Conservation (phyloP, 2,329 filamentous ascomycete genomes). For the Ustilaginoidea virens region DNA sequence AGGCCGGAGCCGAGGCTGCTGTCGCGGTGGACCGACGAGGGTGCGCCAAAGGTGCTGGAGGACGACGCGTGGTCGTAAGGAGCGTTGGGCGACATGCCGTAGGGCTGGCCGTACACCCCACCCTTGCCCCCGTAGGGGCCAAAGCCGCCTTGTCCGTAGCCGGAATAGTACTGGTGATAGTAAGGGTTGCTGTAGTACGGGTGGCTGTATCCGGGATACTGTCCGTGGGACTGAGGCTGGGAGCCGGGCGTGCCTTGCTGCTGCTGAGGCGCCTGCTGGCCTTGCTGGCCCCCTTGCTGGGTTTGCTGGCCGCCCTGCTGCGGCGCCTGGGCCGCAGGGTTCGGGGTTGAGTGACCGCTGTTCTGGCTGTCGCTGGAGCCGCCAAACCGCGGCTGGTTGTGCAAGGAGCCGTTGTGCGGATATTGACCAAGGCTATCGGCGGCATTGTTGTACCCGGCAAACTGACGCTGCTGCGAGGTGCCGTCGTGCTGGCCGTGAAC, state of each 20-base stretch:
- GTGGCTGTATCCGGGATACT: conserved; percentile 38
- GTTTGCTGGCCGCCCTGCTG: conserved; percentile 27
- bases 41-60: conserved; percentile 34
- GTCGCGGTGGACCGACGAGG: conserved; percentile 37
- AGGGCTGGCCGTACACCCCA: conserved; percentile 39
- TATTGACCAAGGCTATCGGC: conserved; percentile 51
- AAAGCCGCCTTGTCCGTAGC: conserved; percentile 34
- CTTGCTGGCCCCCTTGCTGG: conserved; percentile 18
- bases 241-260: conserved; percentile 23
- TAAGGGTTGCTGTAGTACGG: conserved; percentile 48
- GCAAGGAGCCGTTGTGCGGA: conserved; percentile 49
- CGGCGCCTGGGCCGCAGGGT: conserved; percentile 49
- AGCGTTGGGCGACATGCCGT: conserved; percentile 38
- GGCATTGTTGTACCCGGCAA: conserved; percentile 58
- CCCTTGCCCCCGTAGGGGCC: conserved; percentile 39
- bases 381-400: conserved; percentile 44
- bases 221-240: conserved; percentile 28
- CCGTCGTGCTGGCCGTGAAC: conserved; percentile 60
- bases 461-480: conserved; percentile 56
- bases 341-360: conserved; percentile 83
- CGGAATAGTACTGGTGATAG: conserved; percentile 45
- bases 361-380: conserved; percentile 54
- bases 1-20: conserved; percentile 33
- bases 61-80: conserved; percentile 41
- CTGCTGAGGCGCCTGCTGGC: conserved; percentile 25